Conservation (phyloP, 768 basidiomycete species). For the Macrolepiota fuliginosa region DNA sequence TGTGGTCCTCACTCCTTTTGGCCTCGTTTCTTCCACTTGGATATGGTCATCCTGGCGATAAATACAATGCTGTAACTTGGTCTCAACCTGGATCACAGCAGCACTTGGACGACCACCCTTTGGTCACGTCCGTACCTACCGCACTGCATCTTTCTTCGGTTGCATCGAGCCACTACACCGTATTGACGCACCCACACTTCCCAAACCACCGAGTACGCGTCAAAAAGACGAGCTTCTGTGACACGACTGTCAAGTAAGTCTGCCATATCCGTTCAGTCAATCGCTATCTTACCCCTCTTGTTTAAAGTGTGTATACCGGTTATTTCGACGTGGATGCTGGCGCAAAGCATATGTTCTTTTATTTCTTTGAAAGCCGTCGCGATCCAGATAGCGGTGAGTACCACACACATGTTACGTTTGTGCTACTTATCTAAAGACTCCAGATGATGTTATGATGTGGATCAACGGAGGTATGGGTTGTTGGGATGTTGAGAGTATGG, state of each 20-base stretch:
- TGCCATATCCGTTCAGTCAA: neutral
- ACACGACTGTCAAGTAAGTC: slow-evolving; percentile 50
- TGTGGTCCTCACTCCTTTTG: slow-evolving; percentile 1
- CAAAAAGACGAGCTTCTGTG: slow-evolving; percentile 56
- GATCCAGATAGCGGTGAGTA: slow-evolving; percentile 44
- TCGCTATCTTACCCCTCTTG: neutral
- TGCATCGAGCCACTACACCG: slow-evolving; percentile 25
- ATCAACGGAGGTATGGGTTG: slow-evolving; percentile 41
- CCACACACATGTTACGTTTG: neutral
- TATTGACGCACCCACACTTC: slow-evolving; percentile 44
- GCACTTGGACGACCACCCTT: neutral
- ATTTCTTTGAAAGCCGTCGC: slow-evolving; percentile 72
- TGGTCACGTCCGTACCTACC: neutral
- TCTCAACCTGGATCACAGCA: neutral
- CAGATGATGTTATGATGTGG: slow-evolving; percentile 61
- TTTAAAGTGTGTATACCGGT: slow-evolving; percentile 35
- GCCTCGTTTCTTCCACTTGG: neutral
- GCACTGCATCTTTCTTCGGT: slow-evolving; percentile 3
- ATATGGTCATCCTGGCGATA: neutral
- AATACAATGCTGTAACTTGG: neutral
- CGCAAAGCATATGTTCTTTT: slow-evolving; percentile 69
- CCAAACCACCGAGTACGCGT: slow-evolving; percentile 53
- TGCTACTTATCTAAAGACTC: neutral
- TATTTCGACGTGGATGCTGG: slow-evolving; percentile 60
- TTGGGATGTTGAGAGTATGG: neutral